These are phyloP conservation scores for Lumnitzera racemosa DNA, from an alignment of 345 rosid genomes.

Conservation along the genomic window DNA sequence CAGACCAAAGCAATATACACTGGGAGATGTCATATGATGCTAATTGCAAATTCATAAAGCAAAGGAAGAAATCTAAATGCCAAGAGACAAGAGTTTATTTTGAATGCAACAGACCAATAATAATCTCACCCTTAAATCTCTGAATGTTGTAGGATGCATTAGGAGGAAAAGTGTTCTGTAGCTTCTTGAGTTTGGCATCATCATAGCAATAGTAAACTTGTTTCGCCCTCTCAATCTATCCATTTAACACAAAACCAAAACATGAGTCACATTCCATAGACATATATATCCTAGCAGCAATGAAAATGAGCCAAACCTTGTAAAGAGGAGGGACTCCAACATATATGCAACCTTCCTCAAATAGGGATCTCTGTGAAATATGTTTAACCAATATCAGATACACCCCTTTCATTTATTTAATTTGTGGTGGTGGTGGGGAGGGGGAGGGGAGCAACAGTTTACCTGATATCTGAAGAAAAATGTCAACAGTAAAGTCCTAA, in stretches of 20 bases:
- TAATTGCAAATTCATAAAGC: not conserved
- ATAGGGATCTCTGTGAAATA: slow-evolving; percentile 68
- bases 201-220: slow-evolving; percentile 70
- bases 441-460: not conserved
- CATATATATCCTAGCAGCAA: slow-evolving; percentile 9
- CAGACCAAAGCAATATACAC: not conserved
- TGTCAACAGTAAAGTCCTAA: slow-evolving; percentile 81
- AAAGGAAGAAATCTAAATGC: not conserved
- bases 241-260: slow-evolving; percentile 14
- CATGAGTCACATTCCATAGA: slow-evolving; percentile 4
- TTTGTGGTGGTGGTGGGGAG: not conserved
- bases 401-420: not conserved
- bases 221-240: slow-evolving; percentile 90
- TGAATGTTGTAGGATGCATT: slow-evolving; percentile 89
- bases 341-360: slow-evolving; percentile 86
- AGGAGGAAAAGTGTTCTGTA: slow-evolving; percentile 50
- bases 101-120: not conserved
- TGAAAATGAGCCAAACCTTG: slow-evolving; percentile 45
- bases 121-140: slow-evolving; percentile 81
- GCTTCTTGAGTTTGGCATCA: slow-evolving; percentile 62
- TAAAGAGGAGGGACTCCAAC: slow-evolving; percentile 98
- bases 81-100: too few species aligned
- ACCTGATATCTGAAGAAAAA: slow-evolving; percentile 99
- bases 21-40: not conserved
- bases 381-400: slow-evolving; percentile 4